Evolutionary conservation across 2,329 filamentous ascomycete species (phyloP).

Genomic region (Atkinsonella texensis): DNA sequence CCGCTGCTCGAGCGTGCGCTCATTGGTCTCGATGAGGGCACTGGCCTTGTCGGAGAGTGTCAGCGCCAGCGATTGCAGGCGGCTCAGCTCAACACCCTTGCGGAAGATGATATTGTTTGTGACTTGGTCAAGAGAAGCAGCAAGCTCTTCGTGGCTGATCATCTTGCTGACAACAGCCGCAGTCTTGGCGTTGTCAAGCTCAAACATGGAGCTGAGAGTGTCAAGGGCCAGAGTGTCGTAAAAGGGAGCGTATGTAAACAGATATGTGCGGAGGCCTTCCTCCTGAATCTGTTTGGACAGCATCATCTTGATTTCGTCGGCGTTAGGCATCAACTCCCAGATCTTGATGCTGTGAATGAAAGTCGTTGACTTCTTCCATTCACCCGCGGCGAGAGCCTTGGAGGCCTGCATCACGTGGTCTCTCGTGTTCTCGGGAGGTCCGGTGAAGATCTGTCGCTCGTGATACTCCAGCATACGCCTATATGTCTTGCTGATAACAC

Average conservation of each 20-base stretch:
- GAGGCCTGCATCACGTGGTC: constrained; percentile 99
- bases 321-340: constrained; percentile 93
- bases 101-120: constrained; percentile 97
- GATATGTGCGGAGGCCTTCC: constrained; percentile 92
- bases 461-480: constrained; percentile 98
- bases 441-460: constrained; percentile 97
- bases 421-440: constrained; percentile 94
- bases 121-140: constrained; percentile 93
- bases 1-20: constrained; percentile 91
- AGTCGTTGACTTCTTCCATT: constrained; percentile 93
- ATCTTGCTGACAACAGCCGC: constrained; percentile 95
- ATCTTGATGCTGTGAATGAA: constrained; percentile 99
- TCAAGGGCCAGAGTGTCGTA: constrained; percentile 89
- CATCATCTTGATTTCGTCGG: constrained; percentile 92
- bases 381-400: constrained; percentile 88
- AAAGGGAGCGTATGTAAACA: constrained; percentile 98
- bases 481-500: constrained; percentile 98
- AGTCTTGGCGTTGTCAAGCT: constrained; percentile 82
- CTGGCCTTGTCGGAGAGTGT: constrained; percentile 94
- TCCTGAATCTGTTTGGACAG: constrained; percentile 97
- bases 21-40: constrained; percentile 90
- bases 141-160: constrained; percentile 98
- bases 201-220: constrained; percentile 88
- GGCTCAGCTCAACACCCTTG: constrained; percentile 95
- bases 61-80: constrained; percentile 88